Evolutionary conservation across 1,139 yeast species (phyloP), one percentile per base, ranked within the genome.

Genomic region (Yamadazyma mexicana): DNA sequence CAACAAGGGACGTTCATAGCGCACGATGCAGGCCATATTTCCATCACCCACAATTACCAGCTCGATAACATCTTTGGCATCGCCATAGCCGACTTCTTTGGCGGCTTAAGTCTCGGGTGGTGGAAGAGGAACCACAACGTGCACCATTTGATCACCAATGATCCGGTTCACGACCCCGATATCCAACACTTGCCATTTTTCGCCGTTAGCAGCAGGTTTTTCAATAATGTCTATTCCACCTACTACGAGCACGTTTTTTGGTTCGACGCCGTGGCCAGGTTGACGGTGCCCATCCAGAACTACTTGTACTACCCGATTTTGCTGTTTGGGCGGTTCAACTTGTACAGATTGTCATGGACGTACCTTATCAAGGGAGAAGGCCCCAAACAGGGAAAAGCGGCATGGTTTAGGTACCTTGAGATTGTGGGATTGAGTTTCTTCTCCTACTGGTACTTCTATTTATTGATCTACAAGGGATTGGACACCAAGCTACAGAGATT

Each of bases 81-180:
- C 61, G 32, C 79, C 1, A 67, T 88, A 37, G 95, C 96, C 2
- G 80, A 86, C 49, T 87, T 76, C 69, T 62, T 81, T 41, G 96
- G 96, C n/a, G 96, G 96, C 0, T 68, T 88, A 38, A 86, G 95
- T 38, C 60, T 87, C 28, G 95, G 96, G 1, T 88, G 96, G 96
- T 88, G 96, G 96, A 89, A 88, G 54, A 73, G 92, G 38, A 88
- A 86, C 60, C 96, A 88, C 61, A 88, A 88, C 58, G 95, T 88
- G 17, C 96, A 89, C 58, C 96, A 88, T 61, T 64, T 88, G 41
- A 75, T 88, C 40, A 85, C 96, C 12, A 88, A 88, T 59, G 96
- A 88, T 55, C 96, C 96, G 0, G 83, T 84, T 1, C 96, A 88
- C 58, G 96, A 89, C 55, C 96, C 96, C 0, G 96, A 88, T 63